Percentiles rank a stretch among this genome's conserved stretches.
These are phyloP conservation scores for Gracilariopsis chorda DNA, from an alignment of 23 red algal species.

Conservation along the genomic window DNA sequence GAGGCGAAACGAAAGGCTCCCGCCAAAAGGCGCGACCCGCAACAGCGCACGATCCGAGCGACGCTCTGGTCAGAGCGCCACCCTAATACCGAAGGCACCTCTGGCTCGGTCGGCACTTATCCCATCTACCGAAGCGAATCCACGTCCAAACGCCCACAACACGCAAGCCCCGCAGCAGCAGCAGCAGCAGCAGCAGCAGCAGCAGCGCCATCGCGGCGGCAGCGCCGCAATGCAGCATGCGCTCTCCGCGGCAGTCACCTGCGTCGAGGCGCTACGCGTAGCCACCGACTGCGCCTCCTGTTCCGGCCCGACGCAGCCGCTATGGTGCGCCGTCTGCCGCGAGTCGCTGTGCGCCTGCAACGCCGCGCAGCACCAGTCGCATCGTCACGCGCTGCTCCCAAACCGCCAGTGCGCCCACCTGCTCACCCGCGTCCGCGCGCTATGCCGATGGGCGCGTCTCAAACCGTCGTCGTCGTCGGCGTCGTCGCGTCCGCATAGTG, in stretches of 20 bases:
- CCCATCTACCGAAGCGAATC: too few relatives aligned
- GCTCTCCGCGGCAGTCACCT: background rate
- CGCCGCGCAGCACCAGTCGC: background rate
- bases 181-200: too few relatives aligned
- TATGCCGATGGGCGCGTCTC: background rate
- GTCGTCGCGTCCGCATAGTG: background rate
- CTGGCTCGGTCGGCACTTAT: too few relatives aligned
- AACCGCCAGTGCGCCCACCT: background rate
- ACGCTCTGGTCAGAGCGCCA: too few relatives aligned
- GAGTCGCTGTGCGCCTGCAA: background rate
- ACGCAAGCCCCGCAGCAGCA: too few relatives aligned
- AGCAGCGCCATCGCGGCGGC: background rate
- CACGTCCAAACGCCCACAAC: too few relatives aligned
- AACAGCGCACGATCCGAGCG: too few relatives aligned
- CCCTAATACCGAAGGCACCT: too few relatives aligned
- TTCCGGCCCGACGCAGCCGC: background rate
- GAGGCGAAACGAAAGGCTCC: too few relatives aligned
- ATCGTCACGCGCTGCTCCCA: background rate
- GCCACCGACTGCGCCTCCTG: background rate
- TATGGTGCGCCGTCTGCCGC: background rate
- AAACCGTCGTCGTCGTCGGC: background rate
- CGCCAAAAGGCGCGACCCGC: too few relatives aligned
- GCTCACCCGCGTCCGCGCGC: background rate
- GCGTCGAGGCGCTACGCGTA: background rate
- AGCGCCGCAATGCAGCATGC: background rate